Evolutionary conservation across 345 rosid species (phyloP).

Genomic region (Populus alba): DNA sequence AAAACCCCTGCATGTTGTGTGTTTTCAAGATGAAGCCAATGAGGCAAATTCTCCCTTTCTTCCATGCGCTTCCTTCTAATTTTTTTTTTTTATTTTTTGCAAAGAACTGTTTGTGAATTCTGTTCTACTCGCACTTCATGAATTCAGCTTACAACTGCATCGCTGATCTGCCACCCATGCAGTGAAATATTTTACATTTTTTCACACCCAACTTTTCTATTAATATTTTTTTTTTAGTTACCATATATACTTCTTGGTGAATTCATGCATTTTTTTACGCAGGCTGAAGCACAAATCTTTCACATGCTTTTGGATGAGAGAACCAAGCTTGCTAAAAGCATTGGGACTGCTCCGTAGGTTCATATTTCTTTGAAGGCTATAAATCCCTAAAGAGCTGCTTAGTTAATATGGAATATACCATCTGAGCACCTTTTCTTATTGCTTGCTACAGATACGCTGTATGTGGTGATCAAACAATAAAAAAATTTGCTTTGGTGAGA

Average conservation of each 20-base stretch:
- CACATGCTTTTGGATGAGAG: slow-evolving; percentile 45
- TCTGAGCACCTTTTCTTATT: background rate
- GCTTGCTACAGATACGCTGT: slow-evolving; percentile 38
- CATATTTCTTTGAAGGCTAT: slow-evolving; percentile 1
- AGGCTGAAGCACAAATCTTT: slow-evolving; percentile 43
- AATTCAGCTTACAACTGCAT: background rate
- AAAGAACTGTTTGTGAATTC: background rate
- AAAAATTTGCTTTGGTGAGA: slow-evolving; percentile 37
- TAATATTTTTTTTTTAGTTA: background rate
- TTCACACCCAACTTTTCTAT: slow-evolving; percentile 1
- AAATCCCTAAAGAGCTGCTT: background rate
- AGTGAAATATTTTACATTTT: slow-evolving; percentile 3
- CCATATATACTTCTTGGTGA: background rate
- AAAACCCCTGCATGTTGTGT: too few species aligned
- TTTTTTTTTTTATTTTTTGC: too few species aligned
- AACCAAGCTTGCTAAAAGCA: slow-evolving; percentile 41
- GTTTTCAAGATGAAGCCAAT: too few species aligned
- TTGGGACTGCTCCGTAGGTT: slow-evolving; percentile 57
- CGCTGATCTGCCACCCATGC: background rate
- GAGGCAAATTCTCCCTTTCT: too few species aligned
- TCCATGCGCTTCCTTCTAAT: too few species aligned
- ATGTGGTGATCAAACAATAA: slow-evolving; percentile 48
- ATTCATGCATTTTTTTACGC: slow-evolving; percentile 7
- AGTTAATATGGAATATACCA: background rate
- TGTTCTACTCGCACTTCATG: background rate